phyloP scores from a whole-genome alignment of 2,329 filamentous ascomycete species.

The Fusarium tuaranense region DNA sequence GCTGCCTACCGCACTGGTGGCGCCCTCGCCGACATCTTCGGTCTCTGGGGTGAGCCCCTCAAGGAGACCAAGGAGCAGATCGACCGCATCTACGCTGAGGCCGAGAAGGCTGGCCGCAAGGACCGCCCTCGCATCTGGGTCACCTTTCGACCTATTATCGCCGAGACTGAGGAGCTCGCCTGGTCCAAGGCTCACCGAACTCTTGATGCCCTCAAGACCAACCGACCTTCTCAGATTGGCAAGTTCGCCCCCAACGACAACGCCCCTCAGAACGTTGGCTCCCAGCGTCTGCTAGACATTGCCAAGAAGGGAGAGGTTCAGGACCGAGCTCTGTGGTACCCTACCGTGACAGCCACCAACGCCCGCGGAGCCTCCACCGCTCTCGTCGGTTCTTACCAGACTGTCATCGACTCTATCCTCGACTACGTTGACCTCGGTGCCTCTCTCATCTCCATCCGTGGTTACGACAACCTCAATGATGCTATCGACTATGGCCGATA shows the following conservation, averaged over 20 bases:
- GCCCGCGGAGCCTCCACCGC: constrained; percentile 70
- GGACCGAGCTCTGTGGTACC: constrained; percentile 72
- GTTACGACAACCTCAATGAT: constrained; percentile 71
- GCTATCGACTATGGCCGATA: constrained; percentile 69
- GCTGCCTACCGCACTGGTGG: constrained; percentile 71
- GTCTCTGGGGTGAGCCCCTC: constrained; percentile 72
- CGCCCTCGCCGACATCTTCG: constrained; percentile 70
- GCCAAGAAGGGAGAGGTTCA: constrained; percentile 67
- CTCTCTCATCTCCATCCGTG: constrained; percentile 69
- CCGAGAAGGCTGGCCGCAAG: constrained; percentile 65
- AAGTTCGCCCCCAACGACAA: constrained; percentile 37
- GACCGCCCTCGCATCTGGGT: constrained; percentile 73
- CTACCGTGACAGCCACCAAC: constrained; percentile 70
- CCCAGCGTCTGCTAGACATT: constrained; percentile 69
- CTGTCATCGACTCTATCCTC: constrained; percentile 64
- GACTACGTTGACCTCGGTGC: constrained; percentile 69
- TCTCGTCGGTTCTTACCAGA: constrained; percentile 66
- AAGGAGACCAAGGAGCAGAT: constrained; percentile 74
- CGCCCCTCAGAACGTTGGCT: constrained; percentile 68
- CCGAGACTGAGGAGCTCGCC: constrained; percentile 71
- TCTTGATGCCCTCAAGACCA: constrained; percentile 61
- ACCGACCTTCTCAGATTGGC: constrained; percentile 52
- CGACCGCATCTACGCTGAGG: constrained; percentile 68
- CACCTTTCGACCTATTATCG: constrained; percentile 71
- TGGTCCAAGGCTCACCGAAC: constrained; percentile 71